Conservation (phyloP, 2,329 filamentous ascomycete species). For the Teratosphaeria viscida region DNA sequence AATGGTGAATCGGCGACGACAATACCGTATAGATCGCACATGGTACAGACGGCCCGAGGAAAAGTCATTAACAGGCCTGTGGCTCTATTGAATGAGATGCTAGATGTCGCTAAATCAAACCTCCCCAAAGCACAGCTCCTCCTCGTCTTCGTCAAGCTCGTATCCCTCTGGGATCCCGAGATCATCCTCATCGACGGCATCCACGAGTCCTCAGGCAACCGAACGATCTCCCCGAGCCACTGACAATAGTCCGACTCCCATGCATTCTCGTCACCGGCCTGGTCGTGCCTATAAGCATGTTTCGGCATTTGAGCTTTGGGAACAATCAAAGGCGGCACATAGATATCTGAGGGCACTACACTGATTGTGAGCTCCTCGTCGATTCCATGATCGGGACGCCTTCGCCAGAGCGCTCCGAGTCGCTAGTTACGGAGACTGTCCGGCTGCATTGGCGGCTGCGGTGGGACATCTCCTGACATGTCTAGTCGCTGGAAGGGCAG, state of each 20-base stretch:
- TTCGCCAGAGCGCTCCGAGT: background rate
- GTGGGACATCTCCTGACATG: constrained; percentile 48
- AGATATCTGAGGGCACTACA: background rate
- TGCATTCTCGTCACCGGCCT: background rate
- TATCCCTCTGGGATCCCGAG: background rate
- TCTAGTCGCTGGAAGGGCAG: constrained; percentile 49
- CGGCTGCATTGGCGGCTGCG: background rate
- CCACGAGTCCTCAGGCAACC: background rate
- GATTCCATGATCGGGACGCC: background rate
- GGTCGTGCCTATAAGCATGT: background rate
- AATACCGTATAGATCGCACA: no score
- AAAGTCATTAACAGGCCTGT: no score
- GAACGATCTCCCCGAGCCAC: background rate
- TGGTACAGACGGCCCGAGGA: no score
- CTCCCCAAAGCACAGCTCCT: background rate
- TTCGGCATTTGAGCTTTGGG: background rate
- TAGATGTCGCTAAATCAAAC: background rate
- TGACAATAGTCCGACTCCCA: background rate
- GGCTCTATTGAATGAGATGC: no score
- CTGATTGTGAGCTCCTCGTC: background rate
- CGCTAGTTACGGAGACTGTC: background rate
- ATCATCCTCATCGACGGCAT: background rate
- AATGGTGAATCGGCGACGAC: no score
- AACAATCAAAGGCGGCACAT: background rate
- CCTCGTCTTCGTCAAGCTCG: background rate